Conservation (phyloP, 2,329 filamentous ascomycete genomes). For the Dothideomycetes sp. region DNA sequence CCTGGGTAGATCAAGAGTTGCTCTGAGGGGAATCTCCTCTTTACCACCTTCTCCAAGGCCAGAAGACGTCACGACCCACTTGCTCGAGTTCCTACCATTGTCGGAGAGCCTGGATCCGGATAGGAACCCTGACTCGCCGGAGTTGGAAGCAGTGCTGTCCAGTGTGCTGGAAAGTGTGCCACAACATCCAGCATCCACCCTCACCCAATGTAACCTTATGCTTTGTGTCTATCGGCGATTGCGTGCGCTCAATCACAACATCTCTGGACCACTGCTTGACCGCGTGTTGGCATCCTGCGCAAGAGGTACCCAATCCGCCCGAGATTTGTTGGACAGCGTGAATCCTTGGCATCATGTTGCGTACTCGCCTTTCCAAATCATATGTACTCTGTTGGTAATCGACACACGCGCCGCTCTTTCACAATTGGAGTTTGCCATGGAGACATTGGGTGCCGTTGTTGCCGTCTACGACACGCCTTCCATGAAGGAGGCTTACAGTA, state of each 20-base stretch:
- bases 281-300: slow-evolving; percentile 36
- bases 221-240: slow-evolving; percentile 46
- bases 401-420: slow-evolving; percentile 39
- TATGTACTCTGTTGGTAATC: slow-evolving; percentile 45
- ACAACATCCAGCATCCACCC: slow-evolving; percentile 30
- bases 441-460: slow-evolving; percentile 20
- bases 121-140: slow-evolving; percentile 27
- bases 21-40: slow-evolving; percentile 35
- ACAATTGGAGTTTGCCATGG: slow-evolving; percentile 41
- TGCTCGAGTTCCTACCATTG: slow-evolving; percentile 42
- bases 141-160: slow-evolving; percentile 33
- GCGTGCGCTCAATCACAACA: slow-evolving; percentile 37
- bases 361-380: slow-evolving; percentile 49
- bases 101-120: slow-evolving; percentile 45
- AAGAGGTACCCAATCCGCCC: slow-evolving; percentile 36
- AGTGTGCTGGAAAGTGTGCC: slow-evolving; percentile 31
- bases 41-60: slow-evolving; percentile 27
- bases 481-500: slow-evolving; percentile 42
- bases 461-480: slow-evolving; percentile 19
- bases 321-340: slow-evolving; percentile 31
- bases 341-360: slow-evolving; percentile 49
- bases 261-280: slow-evolving; percentile 33
- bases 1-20: slow-evolving; percentile 42
- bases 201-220: slow-evolving; percentile 45
- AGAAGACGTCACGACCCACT: slow-evolving; percentile 35